A percentile compares a stretch with the other conserved stretches of the same genome.
Evolutionary conservation across 768 basidiomycete species (phyloP).

Genomic region (Rhodocollybia butyracea): DNA sequence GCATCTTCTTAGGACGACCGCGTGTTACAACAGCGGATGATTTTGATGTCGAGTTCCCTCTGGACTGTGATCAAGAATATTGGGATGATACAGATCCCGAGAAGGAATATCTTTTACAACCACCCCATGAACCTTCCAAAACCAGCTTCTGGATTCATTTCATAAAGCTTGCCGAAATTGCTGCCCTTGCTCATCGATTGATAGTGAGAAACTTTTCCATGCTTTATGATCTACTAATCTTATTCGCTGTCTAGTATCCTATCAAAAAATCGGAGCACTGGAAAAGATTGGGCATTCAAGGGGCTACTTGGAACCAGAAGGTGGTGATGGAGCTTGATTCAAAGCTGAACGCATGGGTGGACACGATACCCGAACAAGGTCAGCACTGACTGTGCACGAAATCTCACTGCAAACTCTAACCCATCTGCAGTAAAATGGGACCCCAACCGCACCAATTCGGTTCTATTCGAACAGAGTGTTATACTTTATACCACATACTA

Average conservation of each 20-base stretch:
- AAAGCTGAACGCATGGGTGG: slow-evolving; percentile 54
- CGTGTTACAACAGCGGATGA: background rate
- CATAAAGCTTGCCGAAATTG: slow-evolving; percentile 43
- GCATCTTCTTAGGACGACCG: slow-evolving; percentile 49
- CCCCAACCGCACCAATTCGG: slow-evolving; percentile 30
- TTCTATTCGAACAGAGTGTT: slow-evolving; percentile 46
- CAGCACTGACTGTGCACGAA: background rate
- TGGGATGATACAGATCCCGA: slow-evolving; percentile 41
- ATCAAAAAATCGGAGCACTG: background rate
- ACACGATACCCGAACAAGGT: slow-evolving; percentile 36
- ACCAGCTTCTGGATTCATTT: slow-evolving; percentile 32
- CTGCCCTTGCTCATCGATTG: slow-evolving; percentile 46
- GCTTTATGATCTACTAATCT: background rate
- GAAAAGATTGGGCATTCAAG: background rate
- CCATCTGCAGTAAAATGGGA: slow-evolving; percentile 40
- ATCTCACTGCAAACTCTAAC: background rate
- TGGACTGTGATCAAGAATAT: slow-evolving; percentile 58
- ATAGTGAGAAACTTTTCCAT: slow-evolving; percentile 31
- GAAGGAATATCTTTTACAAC: slow-evolving; percentile 41
- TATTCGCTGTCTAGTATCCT: background rate
- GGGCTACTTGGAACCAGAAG: background rate
- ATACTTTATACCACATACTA: slow-evolving; percentile 45
- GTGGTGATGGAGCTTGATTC: slow-evolving; percentile 37
- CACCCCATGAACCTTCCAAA: slow-evolving; percentile 21
- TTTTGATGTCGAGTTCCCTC: slow-evolving; percentile 52